Percentiles rank a stretch among this genome's conserved stretches.
phyloP scores from a whole-genome alignment of 371 early-diverging fungal genomes.

The Haplosporangium sp. region DNA sequence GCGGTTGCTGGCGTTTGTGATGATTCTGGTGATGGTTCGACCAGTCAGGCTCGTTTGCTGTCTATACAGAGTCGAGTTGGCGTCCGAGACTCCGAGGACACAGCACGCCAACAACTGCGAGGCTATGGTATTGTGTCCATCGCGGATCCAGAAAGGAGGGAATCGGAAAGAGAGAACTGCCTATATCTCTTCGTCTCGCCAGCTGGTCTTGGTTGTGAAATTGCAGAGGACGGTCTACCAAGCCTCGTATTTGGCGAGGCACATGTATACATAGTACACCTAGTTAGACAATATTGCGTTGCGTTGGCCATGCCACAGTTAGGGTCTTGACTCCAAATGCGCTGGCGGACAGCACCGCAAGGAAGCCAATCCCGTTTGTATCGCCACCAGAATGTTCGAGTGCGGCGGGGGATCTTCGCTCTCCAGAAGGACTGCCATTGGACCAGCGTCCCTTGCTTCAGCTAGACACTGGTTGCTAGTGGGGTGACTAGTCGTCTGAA shows the following conservation, averaged over 20 bases:
- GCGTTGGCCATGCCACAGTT: not conserved
- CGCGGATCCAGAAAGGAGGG: no score
- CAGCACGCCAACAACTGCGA: not conserved
- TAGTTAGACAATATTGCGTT: not conserved
- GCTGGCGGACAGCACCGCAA: no score
- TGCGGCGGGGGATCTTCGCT: not conserved
- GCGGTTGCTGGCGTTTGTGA: no score
- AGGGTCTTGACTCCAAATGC: not conserved
- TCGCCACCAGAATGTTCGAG: conserved; percentile 1
- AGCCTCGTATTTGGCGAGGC: not conserved
- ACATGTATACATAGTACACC: not conserved
- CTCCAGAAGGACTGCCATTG: conserved; percentile 6
- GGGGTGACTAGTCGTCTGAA: no score
- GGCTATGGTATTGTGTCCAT: conserved; percentile 10
- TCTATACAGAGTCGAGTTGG: no score
- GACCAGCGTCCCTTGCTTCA: no score
- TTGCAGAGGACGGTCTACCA: not conserved
- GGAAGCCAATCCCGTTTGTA: conserved; percentile 3
- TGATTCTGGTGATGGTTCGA: no score
- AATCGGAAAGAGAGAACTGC: no score
- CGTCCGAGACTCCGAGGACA: no score
- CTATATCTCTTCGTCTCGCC: conserved; percentile 1
- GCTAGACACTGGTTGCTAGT: no score
- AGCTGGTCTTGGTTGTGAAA: not conserved
- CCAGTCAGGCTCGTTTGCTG: no score